Percentiles rank a stretch among this genome's conserved stretches.
Conservation (phyloP, 169 alveolate species). For the Perkinsus olseni region DNA sequence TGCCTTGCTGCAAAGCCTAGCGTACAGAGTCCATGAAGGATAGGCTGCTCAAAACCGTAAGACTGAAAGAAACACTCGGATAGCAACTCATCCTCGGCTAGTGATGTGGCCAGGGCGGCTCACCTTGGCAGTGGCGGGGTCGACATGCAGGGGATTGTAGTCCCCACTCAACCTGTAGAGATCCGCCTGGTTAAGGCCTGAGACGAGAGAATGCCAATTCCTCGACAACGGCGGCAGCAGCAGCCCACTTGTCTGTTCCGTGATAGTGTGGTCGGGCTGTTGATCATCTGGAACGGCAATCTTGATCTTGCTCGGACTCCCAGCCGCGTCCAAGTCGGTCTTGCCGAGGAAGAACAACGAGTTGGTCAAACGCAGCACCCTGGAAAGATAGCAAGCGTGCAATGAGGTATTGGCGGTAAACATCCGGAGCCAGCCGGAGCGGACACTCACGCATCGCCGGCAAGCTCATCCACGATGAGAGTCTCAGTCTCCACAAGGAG, state of each 20-base stretch:
- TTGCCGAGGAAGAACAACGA: neutral
- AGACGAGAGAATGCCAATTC: neutral
- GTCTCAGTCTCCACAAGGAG: neutral
- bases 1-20: slow-evolving; percentile 48
- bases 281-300: neutral
- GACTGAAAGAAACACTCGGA: neutral
- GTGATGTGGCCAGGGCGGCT: slow-evolving; percentile 1
- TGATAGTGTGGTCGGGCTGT: neutral
- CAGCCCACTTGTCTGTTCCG: neutral
- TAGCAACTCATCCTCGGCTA: too few relatives aligned
- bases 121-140: slow-evolving; percentile 38
- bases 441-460: neutral
- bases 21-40: slow-evolving; percentile 55
- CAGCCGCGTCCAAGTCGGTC: neutral
- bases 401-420: too few relatives aligned
- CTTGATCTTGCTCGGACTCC: neutral
- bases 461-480: neutral
- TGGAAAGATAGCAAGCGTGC: neutral
- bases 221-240: neutral
- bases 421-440: too few relatives aligned
- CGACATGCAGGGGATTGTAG: slow-evolving; percentile 52
- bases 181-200: slow-evolving; percentile 39
- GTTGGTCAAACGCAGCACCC: neutral
- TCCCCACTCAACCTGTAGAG: slow-evolving; percentile 52
- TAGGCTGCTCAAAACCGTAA: slow-evolving; percentile 49